These are phyloP conservation scores for Angomonas ambiguus DNA, from an alignment of 208 protist genomes.

Conservation along the genomic window DNA sequence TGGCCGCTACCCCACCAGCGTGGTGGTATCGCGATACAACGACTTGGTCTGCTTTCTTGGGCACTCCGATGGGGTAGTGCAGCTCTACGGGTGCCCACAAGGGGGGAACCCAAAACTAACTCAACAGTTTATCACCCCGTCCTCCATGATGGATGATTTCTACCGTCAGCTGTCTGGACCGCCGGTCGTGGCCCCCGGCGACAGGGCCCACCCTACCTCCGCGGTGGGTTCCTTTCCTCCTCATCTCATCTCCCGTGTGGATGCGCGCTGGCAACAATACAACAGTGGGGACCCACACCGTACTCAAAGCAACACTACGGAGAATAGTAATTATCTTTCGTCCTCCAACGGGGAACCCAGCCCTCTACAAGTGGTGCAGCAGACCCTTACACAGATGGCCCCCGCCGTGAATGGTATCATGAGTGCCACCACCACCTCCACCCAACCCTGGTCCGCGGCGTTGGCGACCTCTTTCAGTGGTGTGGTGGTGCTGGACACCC, in stretches of 20 bases:
- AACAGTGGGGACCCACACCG: not conserved
- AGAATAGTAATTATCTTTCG: no score
- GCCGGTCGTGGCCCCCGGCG: not conserved
- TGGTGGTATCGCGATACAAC: conserved; percentile 44
- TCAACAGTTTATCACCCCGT: conserved; percentile 46
- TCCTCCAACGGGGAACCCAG: not conserved
- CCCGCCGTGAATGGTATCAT: conserved; percentile 43
- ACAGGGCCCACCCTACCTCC: not conserved
- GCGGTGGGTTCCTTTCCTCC: no score
- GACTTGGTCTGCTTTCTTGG: conserved; percentile 64
- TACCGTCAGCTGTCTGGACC: conserved; percentile 7
- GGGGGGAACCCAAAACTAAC: conserved; percentile 35
- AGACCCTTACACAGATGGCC: conserved; percentile 11
- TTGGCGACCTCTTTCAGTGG: conserved; percentile 50
- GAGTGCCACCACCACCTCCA: conserved; percentile 41
- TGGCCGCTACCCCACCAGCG: not conserved
- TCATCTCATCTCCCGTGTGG: no score
- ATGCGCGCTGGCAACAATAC: not conserved
- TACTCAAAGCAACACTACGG: no score
- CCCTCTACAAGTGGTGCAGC: not conserved
- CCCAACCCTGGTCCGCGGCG: conserved; percentile 48
- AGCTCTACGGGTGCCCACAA: conserved; percentile 39
- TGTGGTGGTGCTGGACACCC: conserved; percentile 53
- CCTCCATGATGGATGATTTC: conserved; percentile 27
- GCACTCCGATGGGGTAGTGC: conserved; percentile 41